Evolutionary conservation across 495 filamentous ascomycete species (phyloP).

Genomic region (Hypoxylon fragiforme): DNA sequence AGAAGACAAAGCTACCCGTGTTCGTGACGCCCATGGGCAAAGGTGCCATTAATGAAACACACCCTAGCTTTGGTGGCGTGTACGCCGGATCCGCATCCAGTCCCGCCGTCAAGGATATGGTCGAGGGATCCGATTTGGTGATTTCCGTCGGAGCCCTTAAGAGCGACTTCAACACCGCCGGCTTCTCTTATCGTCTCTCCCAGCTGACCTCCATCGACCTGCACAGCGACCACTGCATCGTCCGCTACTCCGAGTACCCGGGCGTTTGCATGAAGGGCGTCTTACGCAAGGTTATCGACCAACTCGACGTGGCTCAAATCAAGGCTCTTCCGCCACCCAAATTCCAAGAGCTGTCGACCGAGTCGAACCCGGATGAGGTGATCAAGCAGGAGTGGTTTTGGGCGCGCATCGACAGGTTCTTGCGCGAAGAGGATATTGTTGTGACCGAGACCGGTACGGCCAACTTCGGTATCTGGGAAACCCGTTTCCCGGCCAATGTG

Average conservation of each 20-base stretch:
- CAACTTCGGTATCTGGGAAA: conserved; percentile 90
- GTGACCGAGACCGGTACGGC: conserved; percentile 89
- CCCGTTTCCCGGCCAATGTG: conserved; percentile 74
- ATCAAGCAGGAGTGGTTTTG: conserved; percentile 90
- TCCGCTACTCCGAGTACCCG: conserved; percentile 82
- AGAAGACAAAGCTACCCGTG: conserved; percentile 74
- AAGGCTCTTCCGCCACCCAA: conserved; percentile 45
- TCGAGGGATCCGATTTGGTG: conserved; percentile 82
- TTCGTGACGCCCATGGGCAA: conserved; percentile 95
- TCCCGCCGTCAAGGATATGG: conserved; percentile 66
- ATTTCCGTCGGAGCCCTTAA: conserved; percentile 79
- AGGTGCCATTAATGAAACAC: conserved; percentile 78
- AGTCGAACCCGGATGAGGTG: conserved; percentile 33
- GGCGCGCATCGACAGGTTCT: conserved; percentile 77
- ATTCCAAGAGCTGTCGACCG: conserved; percentile 56
- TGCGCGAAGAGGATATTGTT: conserved; percentile 74
- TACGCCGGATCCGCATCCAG: conserved; percentile 83
- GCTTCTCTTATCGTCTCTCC: conserved; percentile 82
- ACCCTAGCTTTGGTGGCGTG: conserved; percentile 78
- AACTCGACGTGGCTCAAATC: conserved; percentile 62
- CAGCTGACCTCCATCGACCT: conserved; percentile 87
- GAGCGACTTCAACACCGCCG: conserved; percentile 89
- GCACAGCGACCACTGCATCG: conserved; percentile 74
- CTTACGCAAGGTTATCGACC: conserved; percentile 70
- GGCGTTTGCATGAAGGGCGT: conserved; percentile 84